Conservation (phyloP, 2,329 filamentous ascomycete species). For the Fusarium multiceps region DNA sequence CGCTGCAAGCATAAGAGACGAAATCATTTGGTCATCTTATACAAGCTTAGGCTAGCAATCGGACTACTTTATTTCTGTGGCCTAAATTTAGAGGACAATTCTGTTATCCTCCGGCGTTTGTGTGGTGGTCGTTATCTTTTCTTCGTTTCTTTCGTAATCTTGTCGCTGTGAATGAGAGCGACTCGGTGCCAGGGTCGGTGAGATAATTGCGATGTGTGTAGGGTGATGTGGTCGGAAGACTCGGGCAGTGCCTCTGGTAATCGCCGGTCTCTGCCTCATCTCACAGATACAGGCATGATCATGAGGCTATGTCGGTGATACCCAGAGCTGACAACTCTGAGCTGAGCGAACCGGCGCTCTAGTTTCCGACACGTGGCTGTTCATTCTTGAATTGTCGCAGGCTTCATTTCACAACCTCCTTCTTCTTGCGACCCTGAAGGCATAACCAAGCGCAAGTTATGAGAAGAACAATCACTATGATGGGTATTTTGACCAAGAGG, state of each 20-base stretch:
- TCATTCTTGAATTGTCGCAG: background rate
- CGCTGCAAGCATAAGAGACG: background rate
- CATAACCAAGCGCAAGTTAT: background rate
- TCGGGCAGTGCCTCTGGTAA: background rate
- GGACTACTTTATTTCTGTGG: background rate
- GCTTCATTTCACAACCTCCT: background rate
- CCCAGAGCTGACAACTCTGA: background rate
- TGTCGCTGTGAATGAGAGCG: background rate
- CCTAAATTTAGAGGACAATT: background rate
- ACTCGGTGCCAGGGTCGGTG: background rate
- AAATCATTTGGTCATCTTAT: background rate
- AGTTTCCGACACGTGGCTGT: background rate
- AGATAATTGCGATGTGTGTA: background rate
- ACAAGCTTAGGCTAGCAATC: background rate
- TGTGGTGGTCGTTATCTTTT: background rate
- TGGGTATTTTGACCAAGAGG: constrained; percentile 1
- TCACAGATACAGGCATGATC: background rate
- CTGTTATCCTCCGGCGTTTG: background rate
- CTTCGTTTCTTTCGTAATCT: background rate
- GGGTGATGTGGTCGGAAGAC: background rate
- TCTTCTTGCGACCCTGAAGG: background rate
- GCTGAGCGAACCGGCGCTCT: background rate
- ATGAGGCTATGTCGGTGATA: background rate
- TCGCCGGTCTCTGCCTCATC: background rate
- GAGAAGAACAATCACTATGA: background rate